Conservation (phyloP, 352 stramenopile genomes). For the Phytophthora boehmeriae region DNA sequence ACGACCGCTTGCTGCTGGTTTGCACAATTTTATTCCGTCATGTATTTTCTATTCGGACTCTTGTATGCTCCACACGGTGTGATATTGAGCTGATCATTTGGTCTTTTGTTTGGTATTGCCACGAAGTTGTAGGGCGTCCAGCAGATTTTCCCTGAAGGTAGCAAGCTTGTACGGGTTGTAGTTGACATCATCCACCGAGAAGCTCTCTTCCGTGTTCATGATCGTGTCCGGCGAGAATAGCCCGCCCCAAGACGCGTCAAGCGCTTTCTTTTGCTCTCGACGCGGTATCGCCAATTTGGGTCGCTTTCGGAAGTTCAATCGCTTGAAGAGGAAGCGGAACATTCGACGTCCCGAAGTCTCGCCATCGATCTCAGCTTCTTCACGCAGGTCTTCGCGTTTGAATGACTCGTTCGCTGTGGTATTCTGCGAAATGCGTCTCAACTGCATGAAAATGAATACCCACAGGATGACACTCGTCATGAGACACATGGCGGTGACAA, state of each 20-base stretch:
- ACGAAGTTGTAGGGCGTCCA: slow-evolving; percentile 56
- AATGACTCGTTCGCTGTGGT: slow-evolving; percentile 84
- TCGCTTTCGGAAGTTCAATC: slow-evolving; percentile 36
- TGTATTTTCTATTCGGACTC: slow-evolving; percentile 14
- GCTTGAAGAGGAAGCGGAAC: slow-evolving; percentile 56
- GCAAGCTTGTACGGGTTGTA: slow-evolving; percentile 80
- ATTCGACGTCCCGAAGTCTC: slow-evolving; percentile 44
- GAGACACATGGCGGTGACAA: slow-evolving; percentile 67
- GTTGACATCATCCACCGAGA: slow-evolving; percentile 74
- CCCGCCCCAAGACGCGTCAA: slow-evolving; percentile 80
- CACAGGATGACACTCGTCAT: slow-evolving; percentile 68
- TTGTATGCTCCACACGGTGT: slow-evolving; percentile 7
- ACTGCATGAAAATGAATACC: slow-evolving; percentile 77
- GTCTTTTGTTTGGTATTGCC: slow-evolving; percentile 35
- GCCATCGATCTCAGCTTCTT: slow-evolving; percentile 57
- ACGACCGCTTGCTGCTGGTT: slow-evolving; percentile 21
- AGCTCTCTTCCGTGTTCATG: slow-evolving; percentile 74
- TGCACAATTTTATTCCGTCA: slow-evolving; percentile 37
- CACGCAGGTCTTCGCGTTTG: slow-evolving; percentile 77
- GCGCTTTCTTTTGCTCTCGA: slow-evolving; percentile 50
- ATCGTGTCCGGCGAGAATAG: slow-evolving; percentile 74
- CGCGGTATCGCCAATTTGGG: slow-evolving; percentile 29
- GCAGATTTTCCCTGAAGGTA: slow-evolving; percentile 60
- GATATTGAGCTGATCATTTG: slow-evolving; percentile 21
- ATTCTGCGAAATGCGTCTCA: slow-evolving; percentile 75